phyloP scores from a whole-genome alignment of 495 filamentous ascomycete species.

The Podospora anserina region DNA sequence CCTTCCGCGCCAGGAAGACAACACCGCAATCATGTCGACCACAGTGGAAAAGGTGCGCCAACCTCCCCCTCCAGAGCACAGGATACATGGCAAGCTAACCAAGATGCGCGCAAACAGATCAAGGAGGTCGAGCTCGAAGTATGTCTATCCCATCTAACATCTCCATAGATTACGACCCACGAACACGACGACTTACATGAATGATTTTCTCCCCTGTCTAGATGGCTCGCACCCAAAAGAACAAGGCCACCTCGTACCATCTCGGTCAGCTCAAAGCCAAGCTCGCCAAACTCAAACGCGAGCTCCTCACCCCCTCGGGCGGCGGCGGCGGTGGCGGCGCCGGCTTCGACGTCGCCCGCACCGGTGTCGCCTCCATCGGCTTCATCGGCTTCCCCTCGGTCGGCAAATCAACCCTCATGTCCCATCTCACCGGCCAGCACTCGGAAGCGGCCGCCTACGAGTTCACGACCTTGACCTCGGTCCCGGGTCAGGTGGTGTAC shows the following conservation, averaged over 20 bases:
- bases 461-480: constrained; percentile 96
- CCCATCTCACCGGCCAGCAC: constrained; percentile 87
- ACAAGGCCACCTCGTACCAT: constrained; percentile 91
- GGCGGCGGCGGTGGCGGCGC: constrained; percentile 83
- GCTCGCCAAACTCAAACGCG: constrained; percentile 94
- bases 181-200: constrained; percentile 21
- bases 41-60: constrained; percentile 87
- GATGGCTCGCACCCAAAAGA: constrained; percentile 97
- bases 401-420: constrained; percentile 97
- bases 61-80: not conserved
- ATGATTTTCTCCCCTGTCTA: constrained; percentile 32
- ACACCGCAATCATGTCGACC: constrained; percentile 74
- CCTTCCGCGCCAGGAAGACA: not conserved
- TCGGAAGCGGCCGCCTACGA: constrained; percentile 97
- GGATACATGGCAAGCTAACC: constrained; percentile 2
- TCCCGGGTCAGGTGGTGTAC: constrained; percentile 93
- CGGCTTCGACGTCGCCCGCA: constrained; percentile 97
- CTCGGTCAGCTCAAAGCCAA: constrained; percentile 95
- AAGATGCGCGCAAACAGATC: constrained; percentile 59
- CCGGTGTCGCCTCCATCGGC: constrained; percentile 92
- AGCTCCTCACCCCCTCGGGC: constrained; percentile 81
- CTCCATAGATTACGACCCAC: not conserved
- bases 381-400: constrained; percentile 91
- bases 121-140: constrained; percentile 95
- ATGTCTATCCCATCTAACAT: constrained; percentile 29